phyloP scores from a whole-genome alignment of 1,284 basidiomycete genomes.

The Rhodotorula sp. region DNA sequence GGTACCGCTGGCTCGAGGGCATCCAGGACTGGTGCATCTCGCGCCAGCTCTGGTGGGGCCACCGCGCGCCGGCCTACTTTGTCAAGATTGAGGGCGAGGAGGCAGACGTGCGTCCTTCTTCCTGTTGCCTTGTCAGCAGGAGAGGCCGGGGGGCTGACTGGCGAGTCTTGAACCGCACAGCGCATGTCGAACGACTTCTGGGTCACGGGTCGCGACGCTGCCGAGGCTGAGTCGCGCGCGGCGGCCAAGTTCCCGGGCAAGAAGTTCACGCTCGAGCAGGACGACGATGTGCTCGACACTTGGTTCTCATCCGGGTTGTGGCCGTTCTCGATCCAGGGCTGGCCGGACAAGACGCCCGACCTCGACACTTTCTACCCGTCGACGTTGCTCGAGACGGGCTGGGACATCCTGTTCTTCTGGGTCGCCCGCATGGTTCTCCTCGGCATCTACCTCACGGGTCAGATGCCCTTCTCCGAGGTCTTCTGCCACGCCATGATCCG shows the following conservation, averaged over 20 bases:
- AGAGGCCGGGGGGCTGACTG: no score
- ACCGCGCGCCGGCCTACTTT: conserved; percentile 93
- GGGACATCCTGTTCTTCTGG: conserved; percentile 99
- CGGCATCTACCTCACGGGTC: conserved; percentile 82
- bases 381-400: conserved; percentile 90
- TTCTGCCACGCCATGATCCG: conserved; percentile 99
- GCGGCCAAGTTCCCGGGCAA: conserved; percentile 68
- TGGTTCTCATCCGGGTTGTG: conserved; percentile 99
- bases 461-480: conserved; percentile 96
- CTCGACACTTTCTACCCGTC: conserved; percentile 82
- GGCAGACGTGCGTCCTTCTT: conserved; percentile 60
- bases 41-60: conserved; percentile 99
- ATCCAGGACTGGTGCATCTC: conserved; percentile 99
- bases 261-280: conserved; percentile 81
- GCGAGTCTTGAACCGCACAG: conserved; percentile 50
- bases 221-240: conserved; percentile 80
- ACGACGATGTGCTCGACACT: conserved; percentile 97
- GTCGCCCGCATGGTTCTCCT: conserved; percentile 98
- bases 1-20: conserved; percentile 94
- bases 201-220: conserved; percentile 83
- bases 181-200: conserved; percentile 72
- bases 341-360: conserved; percentile 86
- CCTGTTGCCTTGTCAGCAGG: not conserved
- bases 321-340: conserved; percentile 98
- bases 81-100: conserved; percentile 78